Conservation (phyloP, 148 eudicot species). For the Salicornia ramosissima region DNA sequence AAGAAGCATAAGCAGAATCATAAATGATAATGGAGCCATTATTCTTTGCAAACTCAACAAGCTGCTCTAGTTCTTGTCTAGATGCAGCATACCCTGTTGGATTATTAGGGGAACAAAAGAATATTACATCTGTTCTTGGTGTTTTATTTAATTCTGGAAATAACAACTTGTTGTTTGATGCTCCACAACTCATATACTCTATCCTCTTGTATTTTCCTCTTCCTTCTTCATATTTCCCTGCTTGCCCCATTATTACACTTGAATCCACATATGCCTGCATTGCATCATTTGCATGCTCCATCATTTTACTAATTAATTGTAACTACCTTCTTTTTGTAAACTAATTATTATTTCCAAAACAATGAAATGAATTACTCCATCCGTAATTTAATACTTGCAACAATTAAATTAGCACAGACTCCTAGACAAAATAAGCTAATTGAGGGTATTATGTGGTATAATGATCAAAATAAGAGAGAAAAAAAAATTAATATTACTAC, state of each 20-base stretch:
- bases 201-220: conserved; percentile 53
- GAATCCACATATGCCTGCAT: conserved; percentile 82
- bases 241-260: conserved; percentile 79
- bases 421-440: no score
- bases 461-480: no score
- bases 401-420: no score
- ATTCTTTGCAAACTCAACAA: conserved; percentile 55
- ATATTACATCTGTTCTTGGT: conserved; percentile 66
- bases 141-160: conserved; percentile 53
- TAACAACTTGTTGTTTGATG: conserved; percentile 46
- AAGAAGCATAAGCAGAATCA: conserved; percentile 71
- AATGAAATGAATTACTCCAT: no score
- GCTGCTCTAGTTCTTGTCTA: conserved; percentile 42
- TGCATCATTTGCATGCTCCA: not conserved
- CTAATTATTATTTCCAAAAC: no score
- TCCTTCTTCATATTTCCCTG: conserved; percentile 43
- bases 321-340: no score
- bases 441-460: no score
- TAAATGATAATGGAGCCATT: conserved; percentile 77
- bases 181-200: conserved; percentile 60
- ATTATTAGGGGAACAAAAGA: conserved; percentile 88
- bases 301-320: no score
- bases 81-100: conserved; percentile 89
- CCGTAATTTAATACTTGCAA: no score
- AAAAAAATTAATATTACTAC: no score